Percentiles rank a stretch among this genome's conserved stretches.
Evolutionary conservation across 2,329 filamentous ascomycete genomes (phyloP).

Genomic region (Trematosphaeria pertusa): DNA sequence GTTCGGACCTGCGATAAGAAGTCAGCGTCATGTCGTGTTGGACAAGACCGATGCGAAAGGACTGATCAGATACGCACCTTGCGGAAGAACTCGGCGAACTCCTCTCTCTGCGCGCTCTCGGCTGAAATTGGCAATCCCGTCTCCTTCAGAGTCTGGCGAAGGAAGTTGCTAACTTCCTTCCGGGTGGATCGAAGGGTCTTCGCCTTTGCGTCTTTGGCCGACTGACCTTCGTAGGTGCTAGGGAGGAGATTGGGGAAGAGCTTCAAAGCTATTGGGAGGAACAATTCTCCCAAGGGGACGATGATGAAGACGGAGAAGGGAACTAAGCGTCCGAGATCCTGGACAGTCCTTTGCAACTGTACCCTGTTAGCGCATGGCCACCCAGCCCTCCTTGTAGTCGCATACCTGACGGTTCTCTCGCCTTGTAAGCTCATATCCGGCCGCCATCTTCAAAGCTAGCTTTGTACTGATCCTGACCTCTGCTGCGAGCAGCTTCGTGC

Average conservation of each 20-base stretch:
- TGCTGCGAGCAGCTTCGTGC: slow-evolving; percentile 89
- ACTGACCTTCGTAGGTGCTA: slow-evolving; percentile 94
- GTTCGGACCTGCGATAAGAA: slow-evolving; percentile 59
- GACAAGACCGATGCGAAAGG: background rate
- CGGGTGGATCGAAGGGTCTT: slow-evolving; percentile 80
- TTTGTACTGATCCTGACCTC: slow-evolving; percentile 93
- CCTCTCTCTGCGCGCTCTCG: slow-evolving; percentile 85
- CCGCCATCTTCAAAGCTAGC: slow-evolving; percentile 95
- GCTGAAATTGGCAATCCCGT: slow-evolving; percentile 89
- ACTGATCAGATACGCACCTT: slow-evolving; percentile 66
- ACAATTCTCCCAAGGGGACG: slow-evolving; percentile 91
- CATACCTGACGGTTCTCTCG: slow-evolving; percentile 84
- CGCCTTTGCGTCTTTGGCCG: slow-evolving; percentile 88
- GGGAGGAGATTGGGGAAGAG: slow-evolving; percentile 97
- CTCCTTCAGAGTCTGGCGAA: slow-evolving; percentile 87
- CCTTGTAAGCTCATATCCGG: slow-evolving; percentile 93
- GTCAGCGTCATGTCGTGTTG: slow-evolving; percentile 15
- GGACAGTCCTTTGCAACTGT: slow-evolving; percentile 84
- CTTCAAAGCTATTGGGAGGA: slow-evolving; percentile 89
- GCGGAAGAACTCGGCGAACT: slow-evolving; percentile 96
- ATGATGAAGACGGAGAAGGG: slow-evolving; percentile 98
- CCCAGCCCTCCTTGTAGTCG: background rate
- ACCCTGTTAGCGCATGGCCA: slow-evolving; percentile 16
- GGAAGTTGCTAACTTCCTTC: slow-evolving; percentile 91
- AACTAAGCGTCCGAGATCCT: slow-evolving; percentile 89